A percentile compares a stretch with the other conserved stretches of the same genome.
Conservation (phyloP, 805 yeast species). For the Candida sonorensis region DNA sequence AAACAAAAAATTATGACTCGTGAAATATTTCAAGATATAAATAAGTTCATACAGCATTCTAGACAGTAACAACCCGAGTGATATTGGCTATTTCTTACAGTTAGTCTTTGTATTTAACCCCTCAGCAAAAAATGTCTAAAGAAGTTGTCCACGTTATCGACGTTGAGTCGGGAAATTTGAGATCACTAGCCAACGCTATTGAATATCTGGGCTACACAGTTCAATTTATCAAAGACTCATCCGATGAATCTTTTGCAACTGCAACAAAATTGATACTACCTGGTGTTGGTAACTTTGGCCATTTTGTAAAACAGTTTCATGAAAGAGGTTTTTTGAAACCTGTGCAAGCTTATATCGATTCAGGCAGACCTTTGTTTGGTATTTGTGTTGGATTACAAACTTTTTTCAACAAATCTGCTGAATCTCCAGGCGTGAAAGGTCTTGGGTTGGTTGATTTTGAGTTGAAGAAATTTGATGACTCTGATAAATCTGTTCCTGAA, state of each 20-base stretch:
- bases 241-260: constrained; percentile 40
- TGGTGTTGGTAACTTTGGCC: constrained; percentile 97
- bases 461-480: constrained; percentile 54
- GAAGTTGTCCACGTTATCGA: constrained; percentile 68
- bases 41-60: no score
- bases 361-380: constrained; percentile 92
- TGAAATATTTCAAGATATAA: no score
- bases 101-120: no score
- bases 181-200: constrained; percentile 83
- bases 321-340: constrained; percentile 61
- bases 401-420: constrained; percentile 68
- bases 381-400: constrained; percentile 96
- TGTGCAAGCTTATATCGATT: constrained; percentile 52
- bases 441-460: constrained; percentile 47
- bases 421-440: constrained; percentile 55
- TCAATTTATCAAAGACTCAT: constrained; percentile 49
- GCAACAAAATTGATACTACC: constrained; percentile 72
- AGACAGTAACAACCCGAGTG: no score
- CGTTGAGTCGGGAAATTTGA: constrained; percentile 90
- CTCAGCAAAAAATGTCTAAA: constrained; percentile 8
- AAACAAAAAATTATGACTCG: background rate
- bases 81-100: no score
- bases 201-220: constrained; percentile 69
- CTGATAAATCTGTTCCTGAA: constrained; percentile 82
- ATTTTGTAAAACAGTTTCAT: constrained; percentile 69